Conservation (phyloP, 2,329 filamentous ascomycete species). For the Fusarium falciforme region DNA sequence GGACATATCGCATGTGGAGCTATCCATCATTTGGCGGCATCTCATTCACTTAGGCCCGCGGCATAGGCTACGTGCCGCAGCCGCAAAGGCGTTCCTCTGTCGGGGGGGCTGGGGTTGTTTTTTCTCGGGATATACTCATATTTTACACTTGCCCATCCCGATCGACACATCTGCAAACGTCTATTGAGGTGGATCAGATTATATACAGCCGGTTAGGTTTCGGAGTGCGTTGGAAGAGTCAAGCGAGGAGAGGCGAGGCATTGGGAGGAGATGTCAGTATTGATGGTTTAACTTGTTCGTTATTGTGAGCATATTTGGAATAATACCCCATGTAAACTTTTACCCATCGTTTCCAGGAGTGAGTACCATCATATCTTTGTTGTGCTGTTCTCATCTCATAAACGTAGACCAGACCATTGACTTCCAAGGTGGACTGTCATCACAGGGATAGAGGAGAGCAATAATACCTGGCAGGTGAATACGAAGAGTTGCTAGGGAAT, state of each 20-base stretch:
- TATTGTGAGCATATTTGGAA: constrained; percentile 44
- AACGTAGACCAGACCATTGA: background rate
- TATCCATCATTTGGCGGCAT: constrained; percentile 33
- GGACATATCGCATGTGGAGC: constrained; percentile 24
- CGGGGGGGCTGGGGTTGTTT: constrained; percentile 9
- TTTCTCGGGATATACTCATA: constrained; percentile 28
- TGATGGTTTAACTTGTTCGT: constrained; percentile 39
- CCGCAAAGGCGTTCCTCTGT: constrained; percentile 25
- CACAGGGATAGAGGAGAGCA: background rate
- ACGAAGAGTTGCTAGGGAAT: background rate
- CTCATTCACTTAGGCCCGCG: constrained; percentile 28
- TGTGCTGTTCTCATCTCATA: background rate
- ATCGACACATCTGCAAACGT: constrained; percentile 26
- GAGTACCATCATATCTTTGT: background rate
- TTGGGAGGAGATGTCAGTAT: constrained; percentile 27
- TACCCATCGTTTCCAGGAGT: background rate
- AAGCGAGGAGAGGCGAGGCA: constrained; percentile 13
- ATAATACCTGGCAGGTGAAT: background rate
- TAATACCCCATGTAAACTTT: constrained; percentile 43
- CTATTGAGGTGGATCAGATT: constrained; percentile 20
- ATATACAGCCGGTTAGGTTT: constrained; percentile 26
- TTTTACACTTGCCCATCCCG: constrained; percentile 25
- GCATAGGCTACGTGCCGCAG: constrained; percentile 19
- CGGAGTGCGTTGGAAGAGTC: constrained; percentile 18
- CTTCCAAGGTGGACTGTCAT: background rate